Percentiles rank a stretch among this genome's conserved stretches.
Evolutionary conservation across 352 stramenopile species (phyloP).

Genomic region (Phytophthora boehmeriae): DNA sequence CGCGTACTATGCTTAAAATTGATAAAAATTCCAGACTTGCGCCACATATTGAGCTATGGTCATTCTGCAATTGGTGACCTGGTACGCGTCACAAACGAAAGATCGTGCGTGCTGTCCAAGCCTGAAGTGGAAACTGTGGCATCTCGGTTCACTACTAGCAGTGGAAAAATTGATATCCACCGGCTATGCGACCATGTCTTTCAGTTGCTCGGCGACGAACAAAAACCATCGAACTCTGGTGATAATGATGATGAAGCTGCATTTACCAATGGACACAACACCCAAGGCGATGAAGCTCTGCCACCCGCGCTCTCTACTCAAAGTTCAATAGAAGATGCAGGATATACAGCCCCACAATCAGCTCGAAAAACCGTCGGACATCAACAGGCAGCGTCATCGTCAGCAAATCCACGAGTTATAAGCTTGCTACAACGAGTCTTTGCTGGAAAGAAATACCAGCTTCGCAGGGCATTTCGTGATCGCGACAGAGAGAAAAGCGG

Average conservation of each 20-base stretch:
- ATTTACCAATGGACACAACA: too few species aligned
- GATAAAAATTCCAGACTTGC: slow-evolving; percentile 31
- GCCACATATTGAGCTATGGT: slow-evolving; percentile 23
- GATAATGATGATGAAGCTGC: slow-evolving; percentile 25
- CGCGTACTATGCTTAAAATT: slow-evolving; percentile 31
- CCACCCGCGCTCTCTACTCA: slow-evolving; percentile 16
- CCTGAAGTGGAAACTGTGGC: slow-evolving; percentile 40
- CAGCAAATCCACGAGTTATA: slow-evolving; percentile 38
- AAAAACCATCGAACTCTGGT: slow-evolving; percentile 11
- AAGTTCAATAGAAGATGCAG: slow-evolving; percentile 4
- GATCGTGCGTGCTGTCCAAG: slow-evolving; percentile 31
- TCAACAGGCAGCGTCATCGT: slow-evolving; percentile 8
- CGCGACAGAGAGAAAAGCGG: slow-evolving; percentile 63
- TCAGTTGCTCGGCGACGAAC: slow-evolving; percentile 22
- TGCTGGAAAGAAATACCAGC: slow-evolving; percentile 64
- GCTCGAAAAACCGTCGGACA: slow-evolving; percentile 8
- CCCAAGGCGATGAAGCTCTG: slow-evolving; percentile 25
- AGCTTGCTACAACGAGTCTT: slow-evolving; percentile 63
- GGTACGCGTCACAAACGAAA: slow-evolving; percentile 30
- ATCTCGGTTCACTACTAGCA: slow-evolving; percentile 26
- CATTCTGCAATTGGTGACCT: slow-evolving; percentile 33
- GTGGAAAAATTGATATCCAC: slow-evolving; percentile 42
- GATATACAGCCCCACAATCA: slow-evolving; percentile 11
- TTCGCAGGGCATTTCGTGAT: slow-evolving; percentile 71
- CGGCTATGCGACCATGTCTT: slow-evolving; percentile 48